A percentile compares a stretch with the other conserved stretches of the same genome.
phyloP scores from a whole-genome alignment of 345 rosid genomes.

The Eucalyptus caleyi region DNA sequence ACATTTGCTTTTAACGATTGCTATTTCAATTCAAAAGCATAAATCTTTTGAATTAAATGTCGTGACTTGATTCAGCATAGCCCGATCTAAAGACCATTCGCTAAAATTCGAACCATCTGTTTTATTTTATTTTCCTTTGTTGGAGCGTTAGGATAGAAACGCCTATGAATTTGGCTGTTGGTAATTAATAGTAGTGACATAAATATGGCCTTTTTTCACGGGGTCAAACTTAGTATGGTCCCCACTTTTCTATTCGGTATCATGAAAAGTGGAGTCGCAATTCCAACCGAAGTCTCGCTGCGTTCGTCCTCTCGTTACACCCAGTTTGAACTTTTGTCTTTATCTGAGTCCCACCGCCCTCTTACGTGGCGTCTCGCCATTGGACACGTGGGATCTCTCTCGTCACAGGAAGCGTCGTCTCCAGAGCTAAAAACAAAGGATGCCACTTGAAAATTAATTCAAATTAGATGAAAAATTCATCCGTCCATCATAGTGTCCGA shows the following conservation, averaged over 20 bases:
- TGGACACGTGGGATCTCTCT: background rate
- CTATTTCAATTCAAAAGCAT: background rate
- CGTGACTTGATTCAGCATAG: background rate
- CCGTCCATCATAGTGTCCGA: no score
- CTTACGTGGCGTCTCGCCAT: background rate
- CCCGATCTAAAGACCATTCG: background rate
- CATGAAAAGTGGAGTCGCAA: background rate
- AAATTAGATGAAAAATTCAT: background rate
- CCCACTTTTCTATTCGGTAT: background rate
- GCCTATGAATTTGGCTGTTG: background rate
- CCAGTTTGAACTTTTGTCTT: background rate
- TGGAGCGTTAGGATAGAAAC: background rate
- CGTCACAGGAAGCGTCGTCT: background rate
- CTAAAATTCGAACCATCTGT: background rate
- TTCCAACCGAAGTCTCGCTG: background rate
- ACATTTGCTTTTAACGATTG: fast-evolving
- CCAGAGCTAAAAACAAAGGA: background rate
- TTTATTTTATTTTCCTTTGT: background rate
- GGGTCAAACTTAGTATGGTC: background rate
- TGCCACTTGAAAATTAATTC: background rate
- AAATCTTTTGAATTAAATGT: background rate
- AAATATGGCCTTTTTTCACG: background rate
- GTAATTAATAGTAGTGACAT: background rate
- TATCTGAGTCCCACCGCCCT: background rate
- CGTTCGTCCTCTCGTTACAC: background rate